Percentiles rank a stretch among this genome's conserved stretches.
phyloP scores from a whole-genome alignment of 306 rosid genomes.

The Quercus wislizeni region DNA sequence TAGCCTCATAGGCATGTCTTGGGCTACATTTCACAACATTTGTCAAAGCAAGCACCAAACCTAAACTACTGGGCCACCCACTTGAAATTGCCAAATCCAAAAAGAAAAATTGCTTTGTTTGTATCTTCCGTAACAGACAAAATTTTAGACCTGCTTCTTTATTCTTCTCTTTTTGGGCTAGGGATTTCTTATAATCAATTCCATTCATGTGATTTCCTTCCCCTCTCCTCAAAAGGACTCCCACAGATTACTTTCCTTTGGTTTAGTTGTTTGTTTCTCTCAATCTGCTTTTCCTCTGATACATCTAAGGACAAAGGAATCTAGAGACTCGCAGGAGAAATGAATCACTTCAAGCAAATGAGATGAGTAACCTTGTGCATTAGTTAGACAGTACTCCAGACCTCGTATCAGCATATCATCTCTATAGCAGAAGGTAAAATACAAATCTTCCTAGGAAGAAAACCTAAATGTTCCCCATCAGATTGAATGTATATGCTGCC shows the following conservation, averaged over 20 bases:
- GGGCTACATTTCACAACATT: not conserved
- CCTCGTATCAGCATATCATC: slow-evolving; percentile 65
- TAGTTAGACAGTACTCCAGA: not conserved
- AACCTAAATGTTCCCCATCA: slow-evolving; percentile 91
- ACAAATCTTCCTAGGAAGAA: slow-evolving; percentile 73
- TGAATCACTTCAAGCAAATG: not conserved
- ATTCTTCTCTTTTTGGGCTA: not conserved
- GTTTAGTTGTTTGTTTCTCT: not conserved
- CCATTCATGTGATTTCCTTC: not conserved
- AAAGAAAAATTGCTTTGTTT: not conserved
- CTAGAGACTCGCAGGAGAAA: not conserved
- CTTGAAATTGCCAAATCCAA: not conserved
- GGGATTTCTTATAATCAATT: not conserved
- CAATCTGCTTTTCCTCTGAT: not conserved
- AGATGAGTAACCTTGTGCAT: not conserved
- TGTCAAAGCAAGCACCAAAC: not conserved
- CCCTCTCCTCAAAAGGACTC: not conserved
- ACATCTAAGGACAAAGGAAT: not conserved
- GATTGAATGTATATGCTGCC: slow-evolving; percentile 73
- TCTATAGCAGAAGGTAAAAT: slow-evolving; percentile 74
- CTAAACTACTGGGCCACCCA: not conserved
- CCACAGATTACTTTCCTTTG: not conserved
- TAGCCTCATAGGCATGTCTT: not conserved
- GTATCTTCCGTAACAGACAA: not conserved
- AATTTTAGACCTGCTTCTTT: not conserved